Evolutionary conservation across 2,329 filamentous ascomycete genomes (phyloP).

Genomic region (Raffaelea ambrosiae): DNA sequence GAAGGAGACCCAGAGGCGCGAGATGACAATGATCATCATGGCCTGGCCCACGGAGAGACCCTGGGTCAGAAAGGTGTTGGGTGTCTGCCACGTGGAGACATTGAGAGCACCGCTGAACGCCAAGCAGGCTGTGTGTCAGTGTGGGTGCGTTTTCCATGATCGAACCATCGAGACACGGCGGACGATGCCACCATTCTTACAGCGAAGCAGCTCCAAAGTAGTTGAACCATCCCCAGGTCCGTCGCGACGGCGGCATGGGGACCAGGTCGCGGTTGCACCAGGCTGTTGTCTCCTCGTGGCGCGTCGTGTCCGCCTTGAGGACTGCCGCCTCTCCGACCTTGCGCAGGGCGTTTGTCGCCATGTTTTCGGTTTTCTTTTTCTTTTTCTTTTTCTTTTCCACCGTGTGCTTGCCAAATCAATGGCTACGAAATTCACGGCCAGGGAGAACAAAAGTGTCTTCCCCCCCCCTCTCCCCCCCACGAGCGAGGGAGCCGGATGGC

Average conservation of each 20-base stretch:
- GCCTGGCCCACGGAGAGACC: constrained; percentile 38
- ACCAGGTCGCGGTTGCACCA: constrained; percentile 14
- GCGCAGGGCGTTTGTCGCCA: not conserved
- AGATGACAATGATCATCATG: constrained; percentile 37
- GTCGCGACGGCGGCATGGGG: constrained; percentile 12
- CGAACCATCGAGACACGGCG: no score
- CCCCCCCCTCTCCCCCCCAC: not conserved
- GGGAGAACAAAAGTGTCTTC: not conserved
- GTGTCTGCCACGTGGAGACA: constrained; percentile 10
- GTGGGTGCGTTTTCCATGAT: no score
- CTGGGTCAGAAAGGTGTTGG: constrained; percentile 8
- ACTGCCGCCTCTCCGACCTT: not conserved
- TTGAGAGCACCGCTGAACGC: constrained; percentile 9
- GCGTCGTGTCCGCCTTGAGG: not conserved
- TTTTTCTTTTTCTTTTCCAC: not conserved
- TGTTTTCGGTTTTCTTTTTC: not conserved
- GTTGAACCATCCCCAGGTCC: constrained; percentile 11
- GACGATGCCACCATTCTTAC: no score
- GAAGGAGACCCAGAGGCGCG: constrained; percentile 30
- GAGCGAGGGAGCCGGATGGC: no score
- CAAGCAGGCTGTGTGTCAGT: no score
- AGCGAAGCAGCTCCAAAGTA: constrained; percentile 6
- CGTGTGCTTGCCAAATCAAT: not conserved
- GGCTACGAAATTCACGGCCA: no score
- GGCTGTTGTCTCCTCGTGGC: constrained; percentile 7